phyloP scores from a whole-genome alignment of 495 filamentous ascomycete species.

The Penicillium salamii region DNA sequence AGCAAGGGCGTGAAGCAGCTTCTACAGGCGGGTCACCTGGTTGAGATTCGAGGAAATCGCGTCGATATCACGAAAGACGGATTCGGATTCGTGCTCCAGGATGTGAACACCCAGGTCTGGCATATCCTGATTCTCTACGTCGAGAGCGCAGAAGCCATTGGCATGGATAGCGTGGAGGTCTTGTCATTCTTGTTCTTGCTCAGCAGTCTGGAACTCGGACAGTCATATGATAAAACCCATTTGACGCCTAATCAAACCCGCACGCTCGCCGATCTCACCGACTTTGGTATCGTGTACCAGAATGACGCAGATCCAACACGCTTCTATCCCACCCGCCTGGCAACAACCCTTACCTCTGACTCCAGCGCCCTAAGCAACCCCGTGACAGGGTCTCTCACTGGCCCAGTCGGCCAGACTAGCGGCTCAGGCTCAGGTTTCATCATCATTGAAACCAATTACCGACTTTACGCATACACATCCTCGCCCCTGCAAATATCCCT shows the following conservation, averaged over 20 bases:
- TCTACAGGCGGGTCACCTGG: conserved; percentile 73
- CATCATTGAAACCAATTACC: conserved; percentile 98
- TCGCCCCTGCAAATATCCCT: conserved; percentile 92
- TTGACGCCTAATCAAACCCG: conserved; percentile 77
- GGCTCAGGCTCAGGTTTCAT: conserved; percentile 72
- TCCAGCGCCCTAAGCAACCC: conserved; percentile 54
- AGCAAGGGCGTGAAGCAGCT: conserved; percentile 80
- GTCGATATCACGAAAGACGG: conserved; percentile 82
- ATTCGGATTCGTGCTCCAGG: conserved; percentile 91
- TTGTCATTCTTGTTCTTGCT: conserved; percentile 95
- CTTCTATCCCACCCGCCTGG: conserved; percentile 93
- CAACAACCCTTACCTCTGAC: conserved; percentile 90
- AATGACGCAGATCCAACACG: conserved; percentile 53
- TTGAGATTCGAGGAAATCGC: conserved; percentile 58
- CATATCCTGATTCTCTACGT: conserved; percentile 90
- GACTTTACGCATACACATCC: conserved; percentile 92
- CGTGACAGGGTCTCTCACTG: conserved; percentile 33
- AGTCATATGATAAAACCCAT: conserved; percentile 77
- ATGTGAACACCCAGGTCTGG: conserved; percentile 96
- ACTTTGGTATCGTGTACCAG: conserved; percentile 89
- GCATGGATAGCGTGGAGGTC: conserved; percentile 86
- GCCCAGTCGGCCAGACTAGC: conserved; percentile 31
- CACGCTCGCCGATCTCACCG: conserved; percentile 80
- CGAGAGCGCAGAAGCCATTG: conserved; percentile 72
- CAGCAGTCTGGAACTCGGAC: conserved; percentile 87